Evolutionary conservation across 495 filamentous ascomycete genomes (phyloP), one percentile per base, ranked within the genome.

Genomic region (Penicillium tannophilum): DNA sequence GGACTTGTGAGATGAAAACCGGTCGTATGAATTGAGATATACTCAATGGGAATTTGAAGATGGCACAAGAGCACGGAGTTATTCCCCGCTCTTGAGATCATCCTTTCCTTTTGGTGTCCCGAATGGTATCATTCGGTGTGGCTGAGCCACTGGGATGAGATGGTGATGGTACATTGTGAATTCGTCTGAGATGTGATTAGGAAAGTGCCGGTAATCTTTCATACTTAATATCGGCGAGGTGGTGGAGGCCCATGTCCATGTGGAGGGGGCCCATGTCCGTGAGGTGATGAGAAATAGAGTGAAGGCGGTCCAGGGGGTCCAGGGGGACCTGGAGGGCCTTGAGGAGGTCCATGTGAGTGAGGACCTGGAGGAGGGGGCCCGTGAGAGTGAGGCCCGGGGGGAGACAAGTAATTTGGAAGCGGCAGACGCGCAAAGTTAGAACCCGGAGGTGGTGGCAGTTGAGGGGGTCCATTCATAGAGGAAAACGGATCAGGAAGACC

Each of bases 361-460:
- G 64, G 66, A 55, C 67, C 66, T 30, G 62, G 48, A 14, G 62
- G 67, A 42, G 60, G 67, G 36, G 60, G 67, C 14, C 62, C 62
- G 0, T 36, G 33, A 12, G 33, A 36, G 4, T 36, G 33, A 14
- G 33, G 33, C 4, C 39, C 39, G 39, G 39, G 39, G 39, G 39
- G 68, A 54, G 47, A 17, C 12, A 72, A 35, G 53, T 70, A 78
- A 20, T 61, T 60, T 2, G 72, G 73, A 19, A 70, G 54, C 9
- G 74, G 72, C 44, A 74, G 67, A 14, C 69, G 65, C 14, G 65
- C 68, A 50, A 78, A 77, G 56, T 76, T 75, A 0, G 74, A 76
- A 8, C 75, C 75, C 19, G 71, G 71, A 8, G 76, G 76, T 20
- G 76, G 76, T 6, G 76, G 76, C 12, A 77, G 70, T 51, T 72